Percentiles rank a stretch among this genome's conserved stretches.
phyloP scores from a whole-genome alignment of 805 yeast species.

The Blastobotrys peoriensis region DNA sequence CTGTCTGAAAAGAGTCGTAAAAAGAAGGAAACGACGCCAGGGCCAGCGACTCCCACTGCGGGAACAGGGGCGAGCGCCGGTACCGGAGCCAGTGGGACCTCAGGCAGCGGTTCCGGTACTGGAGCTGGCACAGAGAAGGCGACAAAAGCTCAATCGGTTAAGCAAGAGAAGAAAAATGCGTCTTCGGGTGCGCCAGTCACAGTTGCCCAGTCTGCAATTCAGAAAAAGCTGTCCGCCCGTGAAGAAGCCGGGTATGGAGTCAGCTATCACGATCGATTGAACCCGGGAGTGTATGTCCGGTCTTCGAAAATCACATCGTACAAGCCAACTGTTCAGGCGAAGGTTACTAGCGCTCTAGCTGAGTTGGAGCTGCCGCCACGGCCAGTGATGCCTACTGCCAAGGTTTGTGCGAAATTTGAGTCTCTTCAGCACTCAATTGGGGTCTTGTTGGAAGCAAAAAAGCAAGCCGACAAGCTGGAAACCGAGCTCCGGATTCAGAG shows the following conservation, averaged over 20 bases:
- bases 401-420: slow-evolving; percentile 71
- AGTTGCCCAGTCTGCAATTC: slow-evolving; percentile 28
- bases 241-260: slow-evolving; percentile 86
- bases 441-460: slow-evolving; percentile 73
- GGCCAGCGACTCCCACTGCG: slow-evolving; percentile 13
- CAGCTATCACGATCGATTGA: slow-evolving; percentile 50
- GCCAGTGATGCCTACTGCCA: slow-evolving; percentile 84
- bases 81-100: slow-evolving; percentile 23
- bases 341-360: slow-evolving; percentile 54
- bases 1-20: slow-evolving; percentile 59
- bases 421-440: slow-evolving; percentile 63
- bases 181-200: slow-evolving; percentile 12
- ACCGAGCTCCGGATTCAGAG: slow-evolving; percentile 67
- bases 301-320: slow-evolving; percentile 72
- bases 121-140: slow-evolving; percentile 4
- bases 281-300: slow-evolving; percentile 76
- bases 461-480: slow-evolving; percentile 79
- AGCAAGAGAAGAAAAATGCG: slow-evolving; percentile 4
- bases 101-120: slow-evolving; percentile 10
- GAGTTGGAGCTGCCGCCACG: slow-evolving; percentile 75
- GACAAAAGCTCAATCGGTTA: slow-evolving; percentile 2
- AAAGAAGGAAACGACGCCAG: slow-evolving; percentile 22
- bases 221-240: slow-evolving; percentile 56
- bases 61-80: slow-evolving; percentile 26
- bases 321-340: slow-evolving; percentile 69